phyloP scores from a whole-genome alignment of 305 asterid genomes.

The Vinca major region DNA sequence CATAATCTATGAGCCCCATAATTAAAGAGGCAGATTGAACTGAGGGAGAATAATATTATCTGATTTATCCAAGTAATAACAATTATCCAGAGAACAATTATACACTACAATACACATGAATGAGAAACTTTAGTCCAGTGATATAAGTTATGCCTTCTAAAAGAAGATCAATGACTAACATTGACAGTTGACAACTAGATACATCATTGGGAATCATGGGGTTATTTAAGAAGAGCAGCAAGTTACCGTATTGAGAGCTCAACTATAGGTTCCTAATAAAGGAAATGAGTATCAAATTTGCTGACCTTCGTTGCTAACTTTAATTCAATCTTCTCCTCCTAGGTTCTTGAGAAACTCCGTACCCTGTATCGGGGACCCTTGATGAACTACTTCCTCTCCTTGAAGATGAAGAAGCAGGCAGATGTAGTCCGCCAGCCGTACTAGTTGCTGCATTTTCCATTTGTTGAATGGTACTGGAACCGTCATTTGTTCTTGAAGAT shows the following conservation, averaged over 20 bases:
- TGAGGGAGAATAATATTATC: no score
- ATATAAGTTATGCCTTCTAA: neutral
- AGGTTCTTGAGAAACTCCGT: slow-evolving; percentile 38
- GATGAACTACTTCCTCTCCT: slow-evolving; percentile 41
- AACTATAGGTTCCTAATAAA: neutral
- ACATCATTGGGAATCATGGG: neutral
- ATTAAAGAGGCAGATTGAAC: neutral
- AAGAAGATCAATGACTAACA: neutral
- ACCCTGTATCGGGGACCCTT: slow-evolving; percentile 36
- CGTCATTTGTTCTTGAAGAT: slow-evolving; percentile 32
- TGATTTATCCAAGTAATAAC: neutral
- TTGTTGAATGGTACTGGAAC: slow-evolving; percentile 21
- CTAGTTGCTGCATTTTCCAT: slow-evolving; percentile 19
- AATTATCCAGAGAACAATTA: no score
- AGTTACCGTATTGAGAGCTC: neutral
- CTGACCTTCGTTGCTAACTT: slow-evolving; percentile 6
- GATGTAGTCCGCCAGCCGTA: slow-evolving; percentile 19
- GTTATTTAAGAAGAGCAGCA: neutral
- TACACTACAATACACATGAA: neutral
- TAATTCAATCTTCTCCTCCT: slow-evolving; percentile 67
- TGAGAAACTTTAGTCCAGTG: neutral
- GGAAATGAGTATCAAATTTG: neutral
- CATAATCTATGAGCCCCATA: neutral
- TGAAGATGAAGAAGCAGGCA: slow-evolving; percentile 29
- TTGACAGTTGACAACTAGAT: neutral